A percentile compares a stretch with the other conserved stretches of the same genome.
These are phyloP conservation scores for Leucosporidium scottii DNA, from an alignment of 768 basidiomycete genomes.

Conservation along the genomic window DNA sequence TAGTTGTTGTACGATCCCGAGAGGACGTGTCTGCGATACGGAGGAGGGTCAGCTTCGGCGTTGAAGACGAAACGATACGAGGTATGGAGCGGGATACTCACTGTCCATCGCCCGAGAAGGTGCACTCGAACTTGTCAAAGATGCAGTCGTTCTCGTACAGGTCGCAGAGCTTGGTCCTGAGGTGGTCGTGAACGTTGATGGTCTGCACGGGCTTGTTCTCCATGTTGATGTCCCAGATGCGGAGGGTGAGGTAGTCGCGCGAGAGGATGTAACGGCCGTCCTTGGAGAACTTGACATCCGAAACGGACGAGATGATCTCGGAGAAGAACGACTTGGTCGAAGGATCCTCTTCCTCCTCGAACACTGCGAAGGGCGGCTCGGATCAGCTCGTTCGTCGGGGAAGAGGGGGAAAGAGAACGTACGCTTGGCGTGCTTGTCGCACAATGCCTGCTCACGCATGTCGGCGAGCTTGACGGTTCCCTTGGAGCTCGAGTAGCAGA, in stretches of 20 bases:
- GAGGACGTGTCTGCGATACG: constrained; percentile 66
- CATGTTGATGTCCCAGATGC: constrained; percentile 99
- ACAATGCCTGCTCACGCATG: constrained; percentile 96
- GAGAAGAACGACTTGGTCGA: constrained; percentile 97
- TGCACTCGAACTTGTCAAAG: constrained; percentile 99
- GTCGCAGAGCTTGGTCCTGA: constrained; percentile 94
- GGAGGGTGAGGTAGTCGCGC: constrained; percentile 92
- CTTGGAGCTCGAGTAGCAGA: constrained; percentile 99
- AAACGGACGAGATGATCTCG: constrained; percentile 98
- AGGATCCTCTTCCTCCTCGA: constrained; percentile 98
- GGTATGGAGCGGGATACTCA: no score
- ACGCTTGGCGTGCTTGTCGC: constrained; percentile 96
- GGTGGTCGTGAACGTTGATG: constrained; percentile 96
- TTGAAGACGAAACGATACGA: no score
- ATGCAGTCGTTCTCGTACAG: constrained; percentile 99
- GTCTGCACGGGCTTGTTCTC: constrained; percentile 92
- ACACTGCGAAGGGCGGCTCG: constrained; percentile 53
- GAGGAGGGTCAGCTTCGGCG: background rate
- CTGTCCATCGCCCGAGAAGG: constrained; percentile 94
- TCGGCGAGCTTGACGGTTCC: constrained; percentile 99
- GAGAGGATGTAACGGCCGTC: constrained; percentile 96
- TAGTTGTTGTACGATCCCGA: constrained; percentile 99
- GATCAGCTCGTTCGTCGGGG: background rate
- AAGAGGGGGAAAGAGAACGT: constrained; percentile 41
- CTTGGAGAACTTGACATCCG: constrained; percentile 97